These are phyloP conservation scores for Linum tenue DNA, from an alignment of 345 rosid species.

Conservation along the genomic window DNA sequence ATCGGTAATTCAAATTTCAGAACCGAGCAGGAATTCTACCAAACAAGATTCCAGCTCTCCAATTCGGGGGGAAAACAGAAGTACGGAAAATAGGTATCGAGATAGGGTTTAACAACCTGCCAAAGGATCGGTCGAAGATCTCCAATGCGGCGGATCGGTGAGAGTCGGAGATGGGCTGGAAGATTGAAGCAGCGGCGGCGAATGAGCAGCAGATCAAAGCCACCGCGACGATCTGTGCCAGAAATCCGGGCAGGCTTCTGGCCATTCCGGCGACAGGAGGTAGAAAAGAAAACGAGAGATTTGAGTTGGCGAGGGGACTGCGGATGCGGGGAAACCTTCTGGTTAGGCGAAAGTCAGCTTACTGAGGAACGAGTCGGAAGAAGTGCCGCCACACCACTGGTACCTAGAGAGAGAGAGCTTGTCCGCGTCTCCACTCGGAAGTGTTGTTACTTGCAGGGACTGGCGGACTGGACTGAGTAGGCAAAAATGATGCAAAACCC, in stretches of 20 bases:
- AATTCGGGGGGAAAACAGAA: neutral
- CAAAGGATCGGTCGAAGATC: conserved; percentile 70
- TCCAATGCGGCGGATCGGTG: conserved; percentile 89
- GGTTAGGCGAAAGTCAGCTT: neutral
- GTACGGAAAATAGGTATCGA: neutral
- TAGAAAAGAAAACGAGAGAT: neutral
- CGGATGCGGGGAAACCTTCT: neutral
- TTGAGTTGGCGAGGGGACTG: neutral
- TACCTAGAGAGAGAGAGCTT: neutral
- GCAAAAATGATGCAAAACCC: neutral
- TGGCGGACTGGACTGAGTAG: neutral
- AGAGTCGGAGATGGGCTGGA: conserved; percentile 72
- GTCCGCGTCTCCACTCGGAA: neutral
- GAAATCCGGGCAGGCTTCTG: conserved; percentile 31
- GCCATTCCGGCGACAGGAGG: conserved; percentile 12
- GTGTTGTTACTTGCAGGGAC: neutral
- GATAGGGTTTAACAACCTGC: conserved; percentile 36
- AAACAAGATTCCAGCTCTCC: no score
- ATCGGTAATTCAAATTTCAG: neutral
- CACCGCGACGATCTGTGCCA: conserved; percentile 26
- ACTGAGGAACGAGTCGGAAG: no score
- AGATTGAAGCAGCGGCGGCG: conserved; percentile 39
- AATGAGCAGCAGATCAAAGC: conserved; percentile 32
- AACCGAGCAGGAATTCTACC: neutral
- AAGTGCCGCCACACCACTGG: neutral